These are phyloP conservation scores for Nothophytophthora sp. DNA, from an alignment of 352 stramenopile species.

Conservation along the genomic window DNA sequence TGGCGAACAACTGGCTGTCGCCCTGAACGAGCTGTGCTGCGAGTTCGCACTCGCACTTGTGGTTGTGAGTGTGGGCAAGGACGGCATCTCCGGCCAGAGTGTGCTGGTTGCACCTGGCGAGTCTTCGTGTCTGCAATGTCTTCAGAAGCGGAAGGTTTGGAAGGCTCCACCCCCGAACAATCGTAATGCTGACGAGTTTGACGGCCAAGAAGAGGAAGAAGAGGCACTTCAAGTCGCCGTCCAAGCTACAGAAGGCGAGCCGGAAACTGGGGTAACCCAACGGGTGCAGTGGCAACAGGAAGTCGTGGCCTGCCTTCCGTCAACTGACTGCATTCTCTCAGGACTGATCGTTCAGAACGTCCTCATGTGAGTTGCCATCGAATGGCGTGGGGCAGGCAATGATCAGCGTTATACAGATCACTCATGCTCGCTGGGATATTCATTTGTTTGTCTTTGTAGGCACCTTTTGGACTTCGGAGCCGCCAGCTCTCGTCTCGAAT, in stretches of 20 bases:
- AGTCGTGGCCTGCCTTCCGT: constrained; percentile 22
- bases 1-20: constrained; percentile 20
- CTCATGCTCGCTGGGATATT: too few species aligned
- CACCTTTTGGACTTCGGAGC: constrained; percentile 29
- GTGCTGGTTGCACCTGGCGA: constrained; percentile 33
- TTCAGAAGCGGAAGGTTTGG: constrained; percentile 46
- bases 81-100: constrained; percentile 44
- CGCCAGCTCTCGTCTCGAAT: constrained; percentile 44
- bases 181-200: too few species aligned
- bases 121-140: constrained; percentile 47
- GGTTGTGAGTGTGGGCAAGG: constrained; percentile 19
- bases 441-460: too few species aligned
- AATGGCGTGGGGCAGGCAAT: too few species aligned
- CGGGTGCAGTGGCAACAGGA: too few species aligned
- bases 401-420: too few species aligned
- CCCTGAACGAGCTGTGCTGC: constrained; percentile 51
- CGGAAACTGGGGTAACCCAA: too few species aligned
- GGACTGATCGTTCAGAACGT: constrained; percentile 45
- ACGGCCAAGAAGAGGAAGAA: too few species aligned
- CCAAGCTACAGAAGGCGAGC: too few species aligned
- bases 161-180: constrained; percentile 4
- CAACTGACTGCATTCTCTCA: constrained; percentile 48
- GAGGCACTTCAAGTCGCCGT: too few species aligned
- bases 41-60: constrained; percentile 36
- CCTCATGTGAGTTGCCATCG: constrained; percentile 39